Conservation (phyloP, 2,329 filamentous ascomycete genomes). For the Aspergillus piperis region DNA sequence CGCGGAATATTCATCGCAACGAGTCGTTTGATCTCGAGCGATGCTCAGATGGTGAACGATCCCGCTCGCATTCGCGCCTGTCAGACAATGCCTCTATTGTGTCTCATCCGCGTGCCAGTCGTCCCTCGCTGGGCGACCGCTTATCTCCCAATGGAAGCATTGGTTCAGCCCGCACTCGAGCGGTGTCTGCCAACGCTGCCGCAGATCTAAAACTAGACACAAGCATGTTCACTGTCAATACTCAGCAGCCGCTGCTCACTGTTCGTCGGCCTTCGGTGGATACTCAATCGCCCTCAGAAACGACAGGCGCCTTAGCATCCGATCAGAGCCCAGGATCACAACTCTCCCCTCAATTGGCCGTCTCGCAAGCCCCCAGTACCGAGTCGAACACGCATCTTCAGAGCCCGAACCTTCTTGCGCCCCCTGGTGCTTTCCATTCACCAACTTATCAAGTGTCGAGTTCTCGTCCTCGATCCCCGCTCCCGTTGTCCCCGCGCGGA, state of each 20-base stretch:
- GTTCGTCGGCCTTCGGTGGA: constrained; percentile 42
- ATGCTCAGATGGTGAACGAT: constrained; percentile 65
- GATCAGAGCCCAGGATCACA: constrained; percentile 29
- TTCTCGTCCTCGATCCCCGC: constrained; percentile 25
- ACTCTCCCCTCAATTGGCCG: constrained; percentile 38
- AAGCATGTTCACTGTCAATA: constrained; percentile 30
- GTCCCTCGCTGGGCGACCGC: constrained; percentile 24
- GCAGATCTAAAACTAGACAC: constrained; percentile 49
- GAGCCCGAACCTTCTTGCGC: constrained; percentile 47
- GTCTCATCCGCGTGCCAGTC: constrained; percentile 47
- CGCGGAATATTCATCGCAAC: constrained; percentile 69
- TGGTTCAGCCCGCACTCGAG: constrained; percentile 45
- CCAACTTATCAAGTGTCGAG: constrained; percentile 37
- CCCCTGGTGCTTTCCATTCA: constrained; percentile 41
- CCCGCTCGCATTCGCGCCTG: constrained; percentile 43
- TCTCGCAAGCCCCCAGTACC: constrained; percentile 39
- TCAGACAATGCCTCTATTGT: constrained; percentile 50
- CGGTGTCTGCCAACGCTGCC: constrained; percentile 63
- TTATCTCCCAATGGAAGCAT: constrained; percentile 27
- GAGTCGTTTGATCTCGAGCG: constrained; percentile 68
- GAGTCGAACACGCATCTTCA: constrained; percentile 25
- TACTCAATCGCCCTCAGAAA: constrained; percentile 11
- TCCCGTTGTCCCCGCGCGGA: constrained; percentile 34
- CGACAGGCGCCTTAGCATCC: constrained; percentile 24
- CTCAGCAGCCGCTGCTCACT: constrained; percentile 37